Evolutionary conservation across 331 rosid species (phyloP), one percentile per base, ranked within the genome.

Genomic region (Pyrus hybrid): DNA sequence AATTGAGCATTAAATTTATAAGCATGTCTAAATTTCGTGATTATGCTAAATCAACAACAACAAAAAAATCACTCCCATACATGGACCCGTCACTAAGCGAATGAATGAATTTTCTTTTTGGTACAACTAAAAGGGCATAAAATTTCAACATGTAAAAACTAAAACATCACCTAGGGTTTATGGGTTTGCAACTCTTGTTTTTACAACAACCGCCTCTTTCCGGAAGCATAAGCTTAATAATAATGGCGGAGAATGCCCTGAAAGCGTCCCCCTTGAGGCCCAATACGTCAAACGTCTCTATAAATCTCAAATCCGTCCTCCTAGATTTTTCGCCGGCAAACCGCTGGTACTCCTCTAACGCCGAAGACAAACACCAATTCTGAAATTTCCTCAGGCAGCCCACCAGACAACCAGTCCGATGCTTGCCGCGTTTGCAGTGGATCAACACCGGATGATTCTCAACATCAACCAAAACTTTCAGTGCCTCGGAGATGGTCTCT

Each of bases 381-480:
- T 63, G 41, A 29, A 63, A 63, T 32, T 30, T 69, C 26, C 65
- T 13, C 22, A 56, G 21, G 14, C 53, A 17, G 8, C 62, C 73
- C 13, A 69, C 73, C 12, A 69, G 41, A 26, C 61, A 69, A 69
- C 73, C 35, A 13, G 65, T 72, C 67, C 68, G 53, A 41, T 72
- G 66, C 32, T 58, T 41, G 21, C 67, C 76, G 2, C 73, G 23
- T 30, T 69, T 69, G 62, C 61, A 47, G 41, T 47, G 73, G 28
- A 69, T 69, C 73, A 69, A 18, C 20, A 69, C 41, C 25, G 73
- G 61, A 49, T 47, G 35, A 18, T 26, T 69, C 37, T 14, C 28
- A 16, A 7, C 6, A 4, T 25, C 25, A 18, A 47, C 51, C 73
- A 69, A 69, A 7, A 69, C 41, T 49, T 47, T 69, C 41, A 45